Evolutionary conservation across 179 eudicot genomes (phyloP).

Genomic region (Silene coronaria): DNA sequence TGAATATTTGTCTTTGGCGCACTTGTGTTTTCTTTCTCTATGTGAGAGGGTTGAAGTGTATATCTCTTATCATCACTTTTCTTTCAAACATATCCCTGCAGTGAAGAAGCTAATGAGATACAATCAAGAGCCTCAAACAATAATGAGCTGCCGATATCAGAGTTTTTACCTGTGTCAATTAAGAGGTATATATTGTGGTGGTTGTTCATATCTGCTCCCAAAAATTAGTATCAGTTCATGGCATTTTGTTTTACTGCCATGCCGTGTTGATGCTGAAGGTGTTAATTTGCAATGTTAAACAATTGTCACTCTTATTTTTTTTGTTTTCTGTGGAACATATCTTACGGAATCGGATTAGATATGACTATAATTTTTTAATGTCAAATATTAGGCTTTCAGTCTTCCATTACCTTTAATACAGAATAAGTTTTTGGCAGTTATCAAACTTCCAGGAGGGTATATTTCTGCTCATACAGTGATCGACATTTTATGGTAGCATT

Average conservation of each 20-base stretch:
- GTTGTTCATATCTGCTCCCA: background rate
- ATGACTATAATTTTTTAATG: background rate
- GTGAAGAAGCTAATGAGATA: slow-evolving; percentile 68
- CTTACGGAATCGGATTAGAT: background rate
- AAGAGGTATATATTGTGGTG: slow-evolving; percentile 38
- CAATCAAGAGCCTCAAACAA: slow-evolving; percentile 25
- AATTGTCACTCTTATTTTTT: background rate
- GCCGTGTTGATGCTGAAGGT: background rate
- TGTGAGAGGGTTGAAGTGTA: background rate
- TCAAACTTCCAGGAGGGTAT: background rate
- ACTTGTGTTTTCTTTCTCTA: background rate
- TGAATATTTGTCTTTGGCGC: background rate
- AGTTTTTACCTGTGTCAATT: slow-evolving; percentile 41
- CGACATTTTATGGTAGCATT: background rate
- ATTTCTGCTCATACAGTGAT: background rate
- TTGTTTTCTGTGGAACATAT: background rate
- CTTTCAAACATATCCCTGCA: slow-evolving; percentile 15
- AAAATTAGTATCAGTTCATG: background rate
- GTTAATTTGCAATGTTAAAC: background rate
- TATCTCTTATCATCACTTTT: background rate
- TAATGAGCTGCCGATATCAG: slow-evolving; percentile 23
- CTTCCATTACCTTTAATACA: background rate
- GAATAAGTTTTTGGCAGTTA: background rate
- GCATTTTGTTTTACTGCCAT: background rate
- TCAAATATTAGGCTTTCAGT: background rate